phyloP scores from a whole-genome alignment of 768 basidiomycete genomes.

The Suillus sp. region DNA sequence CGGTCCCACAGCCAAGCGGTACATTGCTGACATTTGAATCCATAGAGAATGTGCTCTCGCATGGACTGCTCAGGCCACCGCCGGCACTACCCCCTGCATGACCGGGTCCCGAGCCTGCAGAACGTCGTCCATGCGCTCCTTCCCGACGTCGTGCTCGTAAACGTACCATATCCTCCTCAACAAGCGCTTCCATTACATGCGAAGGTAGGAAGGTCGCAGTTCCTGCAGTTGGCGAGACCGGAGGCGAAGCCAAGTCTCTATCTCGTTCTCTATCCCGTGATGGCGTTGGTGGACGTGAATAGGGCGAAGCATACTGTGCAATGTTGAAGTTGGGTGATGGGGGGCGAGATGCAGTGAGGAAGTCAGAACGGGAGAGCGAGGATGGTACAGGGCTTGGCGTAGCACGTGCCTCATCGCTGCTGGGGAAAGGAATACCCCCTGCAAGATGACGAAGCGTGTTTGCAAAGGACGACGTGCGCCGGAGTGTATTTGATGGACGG shows the following conservation, averaged over 20 bases:
- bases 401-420: constrained; percentile 52
- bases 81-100: constrained; percentile 36
- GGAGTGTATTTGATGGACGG: constrained; percentile 66
- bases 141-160: constrained; percentile 65
- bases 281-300: constrained; percentile 57
- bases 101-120: constrained; percentile 30
- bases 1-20: constrained; percentile 77
- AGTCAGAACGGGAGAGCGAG: constrained; percentile 25
- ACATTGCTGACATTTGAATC: constrained; percentile 70
- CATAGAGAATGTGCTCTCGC: constrained; percentile 75
- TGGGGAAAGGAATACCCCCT: constrained; percentile 71
- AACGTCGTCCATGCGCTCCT: constrained; percentile 42
- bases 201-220: constrained; percentile 65
- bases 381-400: constrained; percentile 37
- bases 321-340: constrained; percentile 80
- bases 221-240: constrained; percentile 35
- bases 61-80: constrained; percentile 62
- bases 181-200: constrained; percentile 84
- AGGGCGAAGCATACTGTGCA: constrained; percentile 77
- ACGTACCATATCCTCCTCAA: constrained; percentile 95
- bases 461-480: constrained; percentile 81
- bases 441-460: constrained; percentile 71
- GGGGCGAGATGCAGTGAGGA: constrained; percentile 57
- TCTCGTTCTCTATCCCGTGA: constrained; percentile 20
- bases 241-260: constrained; percentile 33